Evolutionary conservation across 2,329 filamentous ascomycete species (phyloP), one percentile per base, ranked within the genome.

Genomic region (Myriosclerotinia curreyana): DNA sequence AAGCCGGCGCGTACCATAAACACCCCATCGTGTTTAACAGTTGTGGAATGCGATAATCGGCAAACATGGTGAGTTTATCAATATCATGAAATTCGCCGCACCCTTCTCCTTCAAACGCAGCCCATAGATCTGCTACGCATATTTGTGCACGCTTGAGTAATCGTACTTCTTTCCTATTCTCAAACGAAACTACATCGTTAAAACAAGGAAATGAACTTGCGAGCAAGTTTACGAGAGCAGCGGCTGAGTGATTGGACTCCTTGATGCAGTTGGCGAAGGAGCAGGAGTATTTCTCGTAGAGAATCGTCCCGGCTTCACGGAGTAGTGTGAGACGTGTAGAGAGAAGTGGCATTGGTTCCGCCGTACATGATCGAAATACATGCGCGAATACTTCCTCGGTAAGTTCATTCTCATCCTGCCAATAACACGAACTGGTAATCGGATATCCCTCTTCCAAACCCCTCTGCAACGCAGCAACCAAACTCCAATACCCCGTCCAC

Each of bases 1-100:
- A 79, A 0, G 87, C 83, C 0, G 95, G 95, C 68, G 90, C 93
- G 77, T 95, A 97, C 71, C 85, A 86, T 58, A 99, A 78, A 65
- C 92, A 94, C 22, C 91, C 90, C 52, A 98, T 81, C 12, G 86
- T 86, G 71, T 93, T 86, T 42, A 99, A 83, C 70, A 97, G 95
- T 78, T 99, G 95, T 17, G 96, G 96, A 62, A 99, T 89, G 51
- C 95, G 89, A 75, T 99, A 99, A 79, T 99, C 95, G 73, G 95
- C 93, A 79, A 99, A 99, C 88, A 98, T 98, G 66, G 95, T 99
- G 72, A 99, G 89, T 75, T 92, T 92, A 77, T 95, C 89, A 71
- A 99, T 96, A 74, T 99, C 95, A 64, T 86, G 75, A 76, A 99
- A 99, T 36, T 83, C 80, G 40, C 95, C 96, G 72, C 88, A 93